Evolutionary conservation across 2,329 filamentous ascomycete genomes (phyloP).

Genomic region (Tolypocladium ophioglossoides): DNA sequence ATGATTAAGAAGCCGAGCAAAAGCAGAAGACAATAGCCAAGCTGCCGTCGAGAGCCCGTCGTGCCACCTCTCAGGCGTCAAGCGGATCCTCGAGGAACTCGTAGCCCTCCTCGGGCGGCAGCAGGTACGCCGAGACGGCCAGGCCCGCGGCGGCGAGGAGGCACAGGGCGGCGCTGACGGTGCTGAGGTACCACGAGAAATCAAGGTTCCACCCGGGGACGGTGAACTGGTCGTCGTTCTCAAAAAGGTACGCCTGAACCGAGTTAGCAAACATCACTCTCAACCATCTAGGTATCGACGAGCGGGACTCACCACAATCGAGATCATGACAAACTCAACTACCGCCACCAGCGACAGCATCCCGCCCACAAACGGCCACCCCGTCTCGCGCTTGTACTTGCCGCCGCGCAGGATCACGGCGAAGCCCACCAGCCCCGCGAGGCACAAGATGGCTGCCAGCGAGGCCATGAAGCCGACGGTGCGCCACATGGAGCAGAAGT

Average conservation of each 20-base stretch:
- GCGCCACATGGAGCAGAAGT: slow-evolving; percentile 89
- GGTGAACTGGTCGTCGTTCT: slow-evolving; percentile 74
- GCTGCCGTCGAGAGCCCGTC: neutral
- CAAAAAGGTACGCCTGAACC: slow-evolving; percentile 65
- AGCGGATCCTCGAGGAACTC: slow-evolving; percentile 49
- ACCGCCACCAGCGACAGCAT: slow-evolving; percentile 55
- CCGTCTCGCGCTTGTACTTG: slow-evolving; percentile 66
- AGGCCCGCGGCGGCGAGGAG: slow-evolving; percentile 47
- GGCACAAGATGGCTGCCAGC: slow-evolving; percentile 71
- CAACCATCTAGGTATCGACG: neutral
- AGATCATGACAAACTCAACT: slow-evolving; percentile 69
- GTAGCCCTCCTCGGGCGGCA: slow-evolving; percentile 79
- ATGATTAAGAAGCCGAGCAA: neutral
- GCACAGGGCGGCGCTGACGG: slow-evolving; percentile 42
- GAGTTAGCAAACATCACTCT: neutral
- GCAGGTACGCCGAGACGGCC: slow-evolving; percentile 52
- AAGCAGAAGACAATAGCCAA: neutral
- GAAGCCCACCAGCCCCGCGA: slow-evolving; percentile 72
- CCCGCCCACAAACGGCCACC: slow-evolving; percentile 66
- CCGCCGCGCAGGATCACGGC: slow-evolving; percentile 67
- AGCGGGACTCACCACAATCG: slow-evolving; percentile 61
- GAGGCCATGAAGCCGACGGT: slow-evolving; percentile 81
- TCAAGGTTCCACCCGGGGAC: slow-evolving; percentile 72
- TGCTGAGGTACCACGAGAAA: slow-evolving; percentile 64
- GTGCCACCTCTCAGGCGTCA: slow-evolving; percentile 33